A percentile compares a stretch with the other conserved stretches of the same genome.
These are phyloP conservation scores for Cydonia oblonga DNA, from an alignment of 331 rosid species.

Conservation along the genomic window DNA sequence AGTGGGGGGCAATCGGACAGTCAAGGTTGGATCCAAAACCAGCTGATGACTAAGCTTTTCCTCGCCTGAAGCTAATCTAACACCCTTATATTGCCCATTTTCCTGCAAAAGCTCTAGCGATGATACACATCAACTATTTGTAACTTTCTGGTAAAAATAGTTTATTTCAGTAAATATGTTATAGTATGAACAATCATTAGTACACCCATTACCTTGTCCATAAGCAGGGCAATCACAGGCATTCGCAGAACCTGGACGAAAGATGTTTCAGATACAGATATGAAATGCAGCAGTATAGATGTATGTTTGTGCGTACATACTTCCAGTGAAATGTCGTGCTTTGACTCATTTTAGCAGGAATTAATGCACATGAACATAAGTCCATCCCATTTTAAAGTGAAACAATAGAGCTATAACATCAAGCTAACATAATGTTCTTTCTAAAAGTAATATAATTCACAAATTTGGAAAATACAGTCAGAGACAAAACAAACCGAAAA, in stretches of 20 bases:
- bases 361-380: background rate
- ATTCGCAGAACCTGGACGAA: conserved; percentile 72
- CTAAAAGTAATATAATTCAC: background rate
- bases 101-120: conserved; percentile 39
- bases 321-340: background rate
- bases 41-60: conserved; percentile 57
- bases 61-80: conserved; percentile 85
- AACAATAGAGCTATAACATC: background rate
- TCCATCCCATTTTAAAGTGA: background rate
- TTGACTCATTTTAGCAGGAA: background rate
- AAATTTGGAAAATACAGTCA: conserved; percentile 3
- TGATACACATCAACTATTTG: conserved; percentile 13
- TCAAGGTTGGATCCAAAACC: conserved; percentile 66
- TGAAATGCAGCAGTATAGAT: background rate
- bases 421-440: background rate
- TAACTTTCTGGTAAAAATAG: conserved; percentile 4
- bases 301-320: background rate
- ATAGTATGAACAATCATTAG: conserved; percentile 1
- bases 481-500: background rate
- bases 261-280: conserved; percentile 13
- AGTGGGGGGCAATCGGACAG: conserved; percentile 22
- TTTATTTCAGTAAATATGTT: conserved; percentile 5
- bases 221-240: conserved; percentile 65
- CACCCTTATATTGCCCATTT: conserved; percentile 61
- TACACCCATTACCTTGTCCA: conserved; percentile 51